Evolutionary conservation across 2,329 filamentous ascomycete species (phyloP), one percentile per base, ranked within the genome.

Genomic region (Knoxdaviesia proteae): DNA sequence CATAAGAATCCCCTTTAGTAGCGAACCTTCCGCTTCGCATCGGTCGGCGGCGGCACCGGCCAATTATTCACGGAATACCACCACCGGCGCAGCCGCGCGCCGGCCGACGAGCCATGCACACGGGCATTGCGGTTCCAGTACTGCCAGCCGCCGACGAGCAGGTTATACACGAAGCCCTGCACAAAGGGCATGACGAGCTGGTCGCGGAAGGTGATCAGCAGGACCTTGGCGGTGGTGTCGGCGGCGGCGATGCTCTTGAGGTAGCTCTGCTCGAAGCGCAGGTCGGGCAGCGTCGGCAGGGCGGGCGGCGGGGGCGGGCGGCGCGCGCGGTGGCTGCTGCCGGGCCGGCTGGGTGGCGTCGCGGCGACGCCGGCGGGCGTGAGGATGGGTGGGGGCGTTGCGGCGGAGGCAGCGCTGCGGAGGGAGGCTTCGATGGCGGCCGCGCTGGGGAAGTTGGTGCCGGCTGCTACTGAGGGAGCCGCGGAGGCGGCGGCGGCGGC

Each of bases 231-330:
- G 76, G 78, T 87, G 30, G 74, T 77, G 49, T 90, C 74, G 34
- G 86, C 84, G 44, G 74, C 68, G 49, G 79, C 73, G 51, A 98
- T 81, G 61, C 86, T 93, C 52, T 82, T 80, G 44, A 98, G 71
- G 59, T 98, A 98, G 67, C 87, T 94, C 69, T 98, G 90, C 63
- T 98, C 90, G 61, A 96, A 96, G 38, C 90, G 75, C 50, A 98
- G 65, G 62, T 98, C 90, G 4, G 87, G 86, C 54, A 94, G 71
- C 6, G 75, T 72, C 32, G 70, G 72, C 43, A 77, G 62, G 36
- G 61, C 58, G 34, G 60, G 58, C 39, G 54, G 53, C 40, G 63
- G 65, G 42, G 62, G 62, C 44, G 65, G 65, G 42, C 20, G 20
- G 20, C 20, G 20, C 20, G 20, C 20, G 20, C 20, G 20, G 20